phyloP scores from a whole-genome alignment of 805 yeast species.

The Candida namnaoensis region DNA sequence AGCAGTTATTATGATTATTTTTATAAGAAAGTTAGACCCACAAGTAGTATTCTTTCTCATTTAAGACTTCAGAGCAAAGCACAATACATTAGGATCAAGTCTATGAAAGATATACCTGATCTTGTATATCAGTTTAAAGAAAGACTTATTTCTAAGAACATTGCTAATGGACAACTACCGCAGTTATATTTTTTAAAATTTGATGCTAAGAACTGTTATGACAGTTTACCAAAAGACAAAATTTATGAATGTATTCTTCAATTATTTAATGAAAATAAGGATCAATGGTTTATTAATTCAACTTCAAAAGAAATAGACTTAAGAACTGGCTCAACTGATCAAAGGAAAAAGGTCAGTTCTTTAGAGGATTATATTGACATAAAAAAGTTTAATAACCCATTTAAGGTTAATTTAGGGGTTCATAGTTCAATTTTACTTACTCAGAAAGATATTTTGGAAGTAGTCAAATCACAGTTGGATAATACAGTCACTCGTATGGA shows the following conservation, averaged over 20 bases:
- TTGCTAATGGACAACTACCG: constrained; percentile 18
- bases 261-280: constrained; percentile 4
- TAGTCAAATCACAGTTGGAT: constrained; percentile 45
- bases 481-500: constrained; percentile 35
- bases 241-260: constrained; percentile 23
- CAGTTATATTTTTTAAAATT: constrained; percentile 50
- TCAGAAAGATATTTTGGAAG: constrained; percentile 29
- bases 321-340: not conserved
- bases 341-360: too few species aligned
- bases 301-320: not conserved
- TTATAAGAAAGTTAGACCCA: constrained; percentile 33
- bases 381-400: not conserved
- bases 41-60: constrained; percentile 25
- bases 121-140: constrained; percentile 29
- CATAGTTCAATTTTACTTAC: not conserved
- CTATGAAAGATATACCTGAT: constrained; percentile 37
- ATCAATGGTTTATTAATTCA: not conserved
- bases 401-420: not conserved
- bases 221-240: constrained; percentile 47
- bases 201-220: constrained; percentile 74
- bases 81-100: constrained; percentile 24
- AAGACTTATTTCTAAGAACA: constrained; percentile 7
- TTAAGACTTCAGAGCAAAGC: constrained; percentile 20
- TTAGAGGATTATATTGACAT: too few species aligned
- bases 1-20: constrained; percentile 25